These are phyloP conservation scores for Diddensiella transvaalensis DNA, from an alignment of 805 yeast genomes.

Conservation along the genomic window DNA sequence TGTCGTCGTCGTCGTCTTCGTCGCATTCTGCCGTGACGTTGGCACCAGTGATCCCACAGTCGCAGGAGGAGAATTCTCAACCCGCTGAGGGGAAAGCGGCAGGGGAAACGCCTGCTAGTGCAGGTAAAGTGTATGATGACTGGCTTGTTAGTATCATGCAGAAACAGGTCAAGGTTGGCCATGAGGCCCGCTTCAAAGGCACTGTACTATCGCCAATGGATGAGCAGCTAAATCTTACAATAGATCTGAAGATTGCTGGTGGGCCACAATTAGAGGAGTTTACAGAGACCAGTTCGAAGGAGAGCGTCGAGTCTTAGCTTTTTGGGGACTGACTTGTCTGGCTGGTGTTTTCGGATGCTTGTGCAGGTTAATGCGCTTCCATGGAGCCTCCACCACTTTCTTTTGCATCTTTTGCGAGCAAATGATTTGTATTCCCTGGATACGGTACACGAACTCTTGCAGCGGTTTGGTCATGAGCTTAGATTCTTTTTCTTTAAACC, in stretches of 20 bases:
- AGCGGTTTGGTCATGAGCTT: no score
- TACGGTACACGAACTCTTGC: no score
- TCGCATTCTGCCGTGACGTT: neutral
- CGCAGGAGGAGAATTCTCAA: neutral
- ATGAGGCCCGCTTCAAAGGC: constrained; percentile 30
- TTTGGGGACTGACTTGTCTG: no score
- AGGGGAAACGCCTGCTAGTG: constrained; percentile 1
- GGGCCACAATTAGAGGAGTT: constrained; percentile 22
- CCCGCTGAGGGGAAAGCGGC: neutral
- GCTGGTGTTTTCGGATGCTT: no score
- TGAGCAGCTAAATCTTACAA: constrained; percentile 2
- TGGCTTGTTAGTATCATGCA: constrained; percentile 33
- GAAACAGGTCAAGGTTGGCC: constrained; percentile 35
- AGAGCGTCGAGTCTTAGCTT: no score
- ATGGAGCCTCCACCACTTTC: no score
- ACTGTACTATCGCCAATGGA: constrained; percentile 26
- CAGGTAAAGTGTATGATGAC: constrained; percentile 19
- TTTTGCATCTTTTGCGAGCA: no score
- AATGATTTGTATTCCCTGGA: no score
- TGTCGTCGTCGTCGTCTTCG: neutral
- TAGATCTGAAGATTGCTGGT: constrained; percentile 20
- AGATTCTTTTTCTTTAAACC: no score
- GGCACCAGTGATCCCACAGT: neutral
- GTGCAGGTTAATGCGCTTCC: no score
- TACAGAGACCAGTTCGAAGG: no score